phyloP scores from a whole-genome alignment of 1,284 basidiomycete genomes.

The Heimioporus punctisporus region DNA sequence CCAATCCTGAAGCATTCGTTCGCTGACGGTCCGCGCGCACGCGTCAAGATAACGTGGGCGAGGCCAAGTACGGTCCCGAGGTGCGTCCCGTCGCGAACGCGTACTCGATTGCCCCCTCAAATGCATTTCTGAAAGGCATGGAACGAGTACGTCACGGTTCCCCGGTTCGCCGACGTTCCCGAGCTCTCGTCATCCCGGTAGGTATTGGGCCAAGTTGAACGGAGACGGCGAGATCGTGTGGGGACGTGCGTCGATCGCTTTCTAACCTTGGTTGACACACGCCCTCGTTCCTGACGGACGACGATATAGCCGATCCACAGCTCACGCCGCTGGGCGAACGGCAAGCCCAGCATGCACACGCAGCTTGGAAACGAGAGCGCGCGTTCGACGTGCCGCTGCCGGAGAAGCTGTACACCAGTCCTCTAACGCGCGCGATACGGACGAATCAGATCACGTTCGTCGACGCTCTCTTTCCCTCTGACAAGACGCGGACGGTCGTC shows the following conservation, averaged over 20 bases:
- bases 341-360: conserved; percentile 61
- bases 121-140: conserved; percentile 38
- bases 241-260: conserved; percentile 61
- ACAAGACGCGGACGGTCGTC: conserved; percentile 35
- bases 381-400: conserved; percentile 58
- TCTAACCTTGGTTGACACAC: no score
- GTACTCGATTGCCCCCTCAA: no score
- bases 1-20: no score
- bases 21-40: background rate
- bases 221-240: conserved; percentile 76
- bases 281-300: background rate
- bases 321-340: conserved; percentile 67
- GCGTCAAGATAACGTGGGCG: conserved; percentile 68
- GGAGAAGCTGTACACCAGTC: conserved; percentile 67
- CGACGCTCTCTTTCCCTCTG: conserved; percentile 33
- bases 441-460: conserved; percentile 72
- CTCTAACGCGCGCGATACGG: conserved; percentile 71
- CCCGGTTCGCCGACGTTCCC: background rate
- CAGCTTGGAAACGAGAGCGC: conserved; percentile 63
- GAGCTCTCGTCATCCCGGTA: conserved; percentile 20
- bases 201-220: conserved; percentile 71
- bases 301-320: conserved; percentile 66
- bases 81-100: conserved; percentile 31
- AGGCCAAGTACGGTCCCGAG: conserved; percentile 68
- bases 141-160: conserved; percentile 48